A percentile compares a stretch with the other conserved stretches of the same genome.
phyloP scores from a whole-genome alignment of 2,329 filamentous ascomycete genomes.

The Colletotrichum sansevieriae region DNA sequence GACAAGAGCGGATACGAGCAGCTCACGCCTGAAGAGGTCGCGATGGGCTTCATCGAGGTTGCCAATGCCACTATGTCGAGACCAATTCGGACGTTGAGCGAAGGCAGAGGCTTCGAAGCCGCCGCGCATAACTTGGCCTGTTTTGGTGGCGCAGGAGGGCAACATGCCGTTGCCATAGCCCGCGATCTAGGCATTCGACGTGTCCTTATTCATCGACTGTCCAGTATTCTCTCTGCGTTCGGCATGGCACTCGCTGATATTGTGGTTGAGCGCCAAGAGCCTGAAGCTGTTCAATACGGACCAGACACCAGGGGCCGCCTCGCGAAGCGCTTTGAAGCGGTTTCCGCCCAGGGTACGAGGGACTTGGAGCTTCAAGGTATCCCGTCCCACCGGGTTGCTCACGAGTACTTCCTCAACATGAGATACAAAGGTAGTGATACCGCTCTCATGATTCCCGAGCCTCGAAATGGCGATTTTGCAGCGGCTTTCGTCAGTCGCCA shows the following conservation, averaged over 20 bases:
- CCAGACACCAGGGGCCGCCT: conserved; percentile 39
- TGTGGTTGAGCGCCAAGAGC: conserved; percentile 56
- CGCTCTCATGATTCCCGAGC: conserved; percentile 54
- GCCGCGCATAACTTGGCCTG: conserved; percentile 52
- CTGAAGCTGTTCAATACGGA: conserved; percentile 48
- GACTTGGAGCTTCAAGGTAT: conserved; percentile 48
- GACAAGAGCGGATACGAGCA: conserved; percentile 46
- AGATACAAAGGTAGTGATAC: conserved; percentile 56
- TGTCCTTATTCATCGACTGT: conserved; percentile 60
- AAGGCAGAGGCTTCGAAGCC: conserved; percentile 53
- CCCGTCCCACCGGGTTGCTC: conserved; percentile 52
- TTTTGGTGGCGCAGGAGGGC: conserved; percentile 55
- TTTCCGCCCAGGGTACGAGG: conserved; percentile 49
- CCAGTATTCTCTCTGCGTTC: conserved; percentile 60
- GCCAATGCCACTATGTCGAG: conserved; percentile 53
- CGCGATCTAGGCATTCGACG: conserved; percentile 56
- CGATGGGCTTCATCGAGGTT: conserved; percentile 53
- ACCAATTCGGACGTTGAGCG: conserved; percentile 53
- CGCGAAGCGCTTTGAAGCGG: conserved; percentile 47
- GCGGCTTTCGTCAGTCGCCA: conserved; percentile 78
- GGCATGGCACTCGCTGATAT: conserved; percentile 61
- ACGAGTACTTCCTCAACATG: conserved; percentile 58
- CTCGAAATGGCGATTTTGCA: conserved; percentile 61
- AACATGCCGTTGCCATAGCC: conserved; percentile 59
- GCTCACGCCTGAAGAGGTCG: conserved; percentile 53